A percentile compares a stretch with the other conserved stretches of the same genome.
These are phyloP conservation scores for Saururus chinensis DNA, from an alignment of 164 flowering plant genomes.

Conservation along the genomic window DNA sequence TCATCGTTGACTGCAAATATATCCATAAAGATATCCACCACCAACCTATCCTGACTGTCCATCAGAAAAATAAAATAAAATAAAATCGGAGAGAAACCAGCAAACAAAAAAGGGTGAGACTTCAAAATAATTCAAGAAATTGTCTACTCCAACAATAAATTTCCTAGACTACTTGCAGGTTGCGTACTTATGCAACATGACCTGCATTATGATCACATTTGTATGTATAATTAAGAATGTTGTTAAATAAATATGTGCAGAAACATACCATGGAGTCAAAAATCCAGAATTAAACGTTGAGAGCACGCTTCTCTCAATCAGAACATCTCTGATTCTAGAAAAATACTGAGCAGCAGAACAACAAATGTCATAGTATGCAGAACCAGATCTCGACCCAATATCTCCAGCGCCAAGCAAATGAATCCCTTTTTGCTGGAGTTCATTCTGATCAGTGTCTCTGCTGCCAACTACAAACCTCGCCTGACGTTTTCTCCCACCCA, in stretches of 20 bases:
- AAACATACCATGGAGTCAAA: conserved; percentile 80
- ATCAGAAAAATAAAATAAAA: not conserved
- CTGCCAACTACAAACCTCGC: conserved; percentile 32
- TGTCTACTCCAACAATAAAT: not conserved
- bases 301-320: conserved; percentile 76
- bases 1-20: conserved; percentile 89
- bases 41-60: conserved; percentile 69
- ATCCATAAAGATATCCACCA: conserved; percentile 76
- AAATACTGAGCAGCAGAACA: conserved; percentile 85
- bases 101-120: not conserved
- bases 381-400: conserved; percentile 42
- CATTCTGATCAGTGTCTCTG: conserved; percentile 33
- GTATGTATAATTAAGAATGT: not conserved
- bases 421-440: conserved; percentile 28
- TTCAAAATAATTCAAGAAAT: not conserved
- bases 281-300: conserved; percentile 88
- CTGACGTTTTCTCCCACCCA: conserved; percentile 58
- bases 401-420: conserved; percentile 42
- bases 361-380: conserved; percentile 76
- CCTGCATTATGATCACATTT: too few relatives aligned
- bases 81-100: not conserved
- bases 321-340: conserved; percentile 88
- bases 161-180: too few relatives aligned
- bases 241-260: not conserved
- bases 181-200: too few relatives aligned